Base-by-base conservation (phyloP, 2,329 filamentous ascomycete genomes). In the Bipolaris gigantea region DNA sequence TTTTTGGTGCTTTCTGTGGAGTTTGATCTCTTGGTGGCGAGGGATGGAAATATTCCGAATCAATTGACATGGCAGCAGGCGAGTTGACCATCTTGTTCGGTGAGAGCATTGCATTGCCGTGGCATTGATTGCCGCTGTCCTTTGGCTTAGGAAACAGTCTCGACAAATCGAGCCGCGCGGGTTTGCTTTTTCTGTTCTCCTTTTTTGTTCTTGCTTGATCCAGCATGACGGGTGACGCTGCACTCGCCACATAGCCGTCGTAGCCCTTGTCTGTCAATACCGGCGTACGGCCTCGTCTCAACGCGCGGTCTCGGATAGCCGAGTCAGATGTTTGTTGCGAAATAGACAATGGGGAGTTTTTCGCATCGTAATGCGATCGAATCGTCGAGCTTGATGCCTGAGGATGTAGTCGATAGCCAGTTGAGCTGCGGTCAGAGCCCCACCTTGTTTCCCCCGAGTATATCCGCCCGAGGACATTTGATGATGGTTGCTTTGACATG, bases 281-380 rank as follows among this genome's bases (percentile, higher is more conserved):
- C 19, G 60, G 65, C 8, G 72, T 68, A 18, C 70, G 61, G 7
- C 75, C 75, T 64, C 76, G 75, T 49, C 73, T 64, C 42, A 77
- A 60, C 8, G 73, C 76, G 69, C 73, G 75, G 48, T 79, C 76
- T 41, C 76, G 72, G 8, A 77, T 70, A 7, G 76, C 73, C 38
- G 78, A 79, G 39, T 72, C 72, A 19, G 76, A 77, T 4, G 75
- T 77, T 54, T 79, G 76, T 65, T 79, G 77, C 0, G 77, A 77
- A 30, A 79, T 71, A 40, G 69, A 65, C 25, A 75, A 61, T 9
- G 77, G 76, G 30, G 72, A 73, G 42, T 57, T 73, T 38, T 73
- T 68, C 30, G 76, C 60, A 48, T 79, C 76, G 64, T 79, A 77
- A 57, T 77, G 73, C 30, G 76, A 76, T 48, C 71, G 74, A 61